phyloP scores from a whole-genome alignment of 306 rosid genomes.

The Fagus sylvatica region DNA sequence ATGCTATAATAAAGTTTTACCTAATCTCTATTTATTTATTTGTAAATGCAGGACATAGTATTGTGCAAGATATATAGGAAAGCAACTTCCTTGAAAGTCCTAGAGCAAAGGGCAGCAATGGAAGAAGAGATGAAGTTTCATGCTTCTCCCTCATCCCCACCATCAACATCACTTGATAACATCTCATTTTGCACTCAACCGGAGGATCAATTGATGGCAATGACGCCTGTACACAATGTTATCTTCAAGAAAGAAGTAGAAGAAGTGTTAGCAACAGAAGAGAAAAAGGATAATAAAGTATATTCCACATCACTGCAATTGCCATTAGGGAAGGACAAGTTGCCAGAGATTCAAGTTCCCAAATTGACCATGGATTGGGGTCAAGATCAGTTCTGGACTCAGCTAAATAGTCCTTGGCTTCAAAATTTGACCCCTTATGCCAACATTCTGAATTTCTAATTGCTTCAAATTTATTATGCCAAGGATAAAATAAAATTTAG shows the following conservation, averaged over 20 bases:
- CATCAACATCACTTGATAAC: slow-evolving; percentile 55
- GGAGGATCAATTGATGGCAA: slow-evolving; percentile 25
- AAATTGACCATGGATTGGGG: slow-evolving; percentile 58
- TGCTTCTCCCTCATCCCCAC: slow-evolving; percentile 55
- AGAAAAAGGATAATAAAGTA: slow-evolving; percentile 12
- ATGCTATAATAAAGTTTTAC: not conserved
- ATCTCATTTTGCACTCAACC: slow-evolving; percentile 40
- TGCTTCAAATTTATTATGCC: not conserved
- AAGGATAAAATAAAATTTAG: slow-evolving; percentile 1
- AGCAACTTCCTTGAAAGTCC: slow-evolving; percentile 93
- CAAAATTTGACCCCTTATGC: slow-evolving; percentile 61
- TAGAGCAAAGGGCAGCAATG: slow-evolving; percentile 82
- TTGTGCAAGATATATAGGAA: slow-evolving; percentile 88
- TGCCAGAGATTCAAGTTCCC: slow-evolving; percentile 73
- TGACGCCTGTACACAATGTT: slow-evolving; percentile 25
- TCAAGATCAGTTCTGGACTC: slow-evolving; percentile 74
- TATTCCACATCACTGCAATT: slow-evolving; percentile 39
- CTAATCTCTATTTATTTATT: not conserved
- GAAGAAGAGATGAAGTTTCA: slow-evolving; percentile 65
- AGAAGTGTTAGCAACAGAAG: slow-evolving; percentile 3
- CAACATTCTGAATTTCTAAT: slow-evolving; percentile 55
- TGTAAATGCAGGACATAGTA: slow-evolving; percentile 66
- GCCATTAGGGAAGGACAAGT: slow-evolving; percentile 39
- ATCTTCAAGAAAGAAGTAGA: slow-evolving; percentile 45
- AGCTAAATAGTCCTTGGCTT: slow-evolving; percentile 80